Conservation (phyloP, 2,329 filamentous ascomycete genomes). For the Stachybotrys chlorohalonatus region DNA sequence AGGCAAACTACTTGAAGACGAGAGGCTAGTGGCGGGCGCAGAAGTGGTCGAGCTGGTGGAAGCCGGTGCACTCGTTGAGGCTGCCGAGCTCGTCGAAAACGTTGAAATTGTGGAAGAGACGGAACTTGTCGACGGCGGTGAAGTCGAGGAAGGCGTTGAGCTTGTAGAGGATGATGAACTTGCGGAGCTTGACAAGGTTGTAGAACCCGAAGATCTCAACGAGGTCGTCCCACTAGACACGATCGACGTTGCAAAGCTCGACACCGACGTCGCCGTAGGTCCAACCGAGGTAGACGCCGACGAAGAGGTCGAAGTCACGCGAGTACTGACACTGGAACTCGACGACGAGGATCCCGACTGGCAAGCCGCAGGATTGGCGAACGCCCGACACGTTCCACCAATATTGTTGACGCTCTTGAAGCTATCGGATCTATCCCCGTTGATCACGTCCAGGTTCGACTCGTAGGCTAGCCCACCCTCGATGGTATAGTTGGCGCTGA, state of each 20-base stretch:
- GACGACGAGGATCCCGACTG: conserved; percentile 9
- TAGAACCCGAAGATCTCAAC: not conserved
- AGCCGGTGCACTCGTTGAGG: not conserved
- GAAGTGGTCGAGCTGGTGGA: conserved; percentile 1
- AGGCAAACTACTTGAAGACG: conserved; percentile 12
- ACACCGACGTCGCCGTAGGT: conserved; percentile 1
- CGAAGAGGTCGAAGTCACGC: conserved; percentile 4
- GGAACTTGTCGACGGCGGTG: not conserved
- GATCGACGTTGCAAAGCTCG: not conserved
- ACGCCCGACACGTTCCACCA: conserved; percentile 32
- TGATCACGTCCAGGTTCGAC: conserved; percentile 35
- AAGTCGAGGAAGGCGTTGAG: not conserved
- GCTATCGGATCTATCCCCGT: conserved; percentile 30
- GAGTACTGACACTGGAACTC: conserved; percentile 1
- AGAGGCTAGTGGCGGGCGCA: conserved; percentile 9
- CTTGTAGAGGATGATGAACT: not conserved
- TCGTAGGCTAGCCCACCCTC: conserved; percentile 34
- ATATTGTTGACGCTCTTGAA: conserved; percentile 40
- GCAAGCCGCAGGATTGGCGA: conserved; percentile 24
- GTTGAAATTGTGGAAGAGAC: not conserved
- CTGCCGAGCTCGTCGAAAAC: not conserved
- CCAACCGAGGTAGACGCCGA: not conserved
- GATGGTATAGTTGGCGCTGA: conserved; percentile 31
- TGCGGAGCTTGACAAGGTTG: not conserved
- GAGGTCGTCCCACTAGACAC: not conserved